Base-by-base conservation (phyloP, 768 basidiomycete species). In the Serendipita sp. region DNA sequence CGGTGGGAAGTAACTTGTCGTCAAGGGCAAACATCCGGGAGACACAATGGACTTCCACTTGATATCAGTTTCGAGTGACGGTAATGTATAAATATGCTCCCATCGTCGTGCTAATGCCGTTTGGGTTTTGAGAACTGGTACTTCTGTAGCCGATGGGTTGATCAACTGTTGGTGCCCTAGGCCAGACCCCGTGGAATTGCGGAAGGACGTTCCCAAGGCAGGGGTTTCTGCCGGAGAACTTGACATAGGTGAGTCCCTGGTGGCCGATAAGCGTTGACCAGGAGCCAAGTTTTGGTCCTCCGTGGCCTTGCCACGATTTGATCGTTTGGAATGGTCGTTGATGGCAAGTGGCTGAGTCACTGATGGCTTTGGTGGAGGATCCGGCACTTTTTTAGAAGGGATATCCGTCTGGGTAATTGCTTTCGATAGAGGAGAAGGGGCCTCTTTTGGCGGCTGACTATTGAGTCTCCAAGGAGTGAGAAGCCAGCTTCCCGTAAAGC, bases 41-140 rank as follows among this genome's bases (percentile, higher is more conserved):
- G 89, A 87, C 62, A 85, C 80, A 71, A 93, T 84, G 8, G 85
- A 85, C 68, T 82, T 84, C 95, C 95, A 98, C 72, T 97, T 96
- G 73, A 93, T 81, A 51, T 94, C 86, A 66, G 92, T 85, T 72
- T 91, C 88, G 71, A 83, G 86, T 30, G 81, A 73, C 4, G 85
- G 82, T 16, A 80, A 79, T 0, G 91, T 85, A 70, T 88, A 86
- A 66, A 87, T 81, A 71, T 95, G 91, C 68, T 94, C 85, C 93
- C 94, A 97, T 18, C 93, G 78, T 47, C 88, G 78, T 1, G 91
- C 90, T n/a, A 92, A 82, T 10, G 84, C 84, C 1, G 83, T 79
- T 67, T 88, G 85, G 0, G 80, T 76, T 65, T 85, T 81, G 0
- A 86, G 79, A 10, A 86, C 77, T 0, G 78, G 73, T 3, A 79